Evolutionary conservation across 164 flowering plant species (phyloP).

Genomic region (Stephania yunnanensis): DNA sequence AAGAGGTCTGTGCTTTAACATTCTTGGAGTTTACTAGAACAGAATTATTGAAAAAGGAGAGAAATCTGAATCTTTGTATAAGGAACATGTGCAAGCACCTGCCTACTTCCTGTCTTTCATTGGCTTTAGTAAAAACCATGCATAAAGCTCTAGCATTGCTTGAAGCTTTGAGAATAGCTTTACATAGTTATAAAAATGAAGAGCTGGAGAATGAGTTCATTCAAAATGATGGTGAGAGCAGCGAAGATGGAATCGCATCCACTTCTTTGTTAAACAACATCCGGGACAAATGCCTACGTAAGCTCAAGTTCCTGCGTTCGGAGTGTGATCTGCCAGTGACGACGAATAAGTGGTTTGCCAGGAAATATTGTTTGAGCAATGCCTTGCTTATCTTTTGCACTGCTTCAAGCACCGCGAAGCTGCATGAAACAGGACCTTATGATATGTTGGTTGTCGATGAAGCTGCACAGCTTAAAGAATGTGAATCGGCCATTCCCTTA

Average conservation of each 20-base stretch:
- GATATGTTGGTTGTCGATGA: conserved; percentile 43
- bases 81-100: conserved; percentile 33
- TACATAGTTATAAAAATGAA: neutral
- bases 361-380: conserved; percentile 25
- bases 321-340: conserved; percentile 11
- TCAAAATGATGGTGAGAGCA: neutral
- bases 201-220: conserved; percentile 1
- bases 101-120: conserved; percentile 31
- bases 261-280: neutral
- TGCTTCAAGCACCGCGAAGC: conserved; percentile 30
- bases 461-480: conserved; percentile 62
- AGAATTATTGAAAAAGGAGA: conserved; percentile 5
- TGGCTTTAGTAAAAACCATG: conserved; percentile 22
- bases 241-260: neutral
- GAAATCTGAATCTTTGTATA: conserved; percentile 16
- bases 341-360: conserved; percentile 2
- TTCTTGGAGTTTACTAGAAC: conserved; percentile 26
- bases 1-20: conserved; percentile 9
- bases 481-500: conserved; percentile 50
- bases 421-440: conserved; percentile 17
- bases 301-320: conserved; percentile 16
- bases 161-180: neutral
- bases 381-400: conserved; percentile 44
- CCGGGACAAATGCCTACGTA: conserved; percentile 14
- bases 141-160: conserved; percentile 18